Evolutionary conservation across 345 rosid genomes (phyloP).

Genomic region (Anastatica hierochuntica): DNA sequence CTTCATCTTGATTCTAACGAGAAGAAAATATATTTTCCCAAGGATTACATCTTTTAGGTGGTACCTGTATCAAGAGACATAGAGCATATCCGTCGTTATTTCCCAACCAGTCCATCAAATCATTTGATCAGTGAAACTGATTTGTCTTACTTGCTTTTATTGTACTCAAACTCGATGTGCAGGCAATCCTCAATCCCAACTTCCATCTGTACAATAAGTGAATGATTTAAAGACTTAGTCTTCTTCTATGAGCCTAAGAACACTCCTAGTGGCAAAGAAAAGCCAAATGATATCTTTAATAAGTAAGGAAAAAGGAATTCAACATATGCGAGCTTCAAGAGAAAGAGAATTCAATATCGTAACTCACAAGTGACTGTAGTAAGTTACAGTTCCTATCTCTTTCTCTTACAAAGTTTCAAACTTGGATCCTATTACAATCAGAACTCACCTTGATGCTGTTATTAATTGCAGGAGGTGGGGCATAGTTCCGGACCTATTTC

Average conservation of each 20-base stretch:
- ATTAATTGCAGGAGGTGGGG: slow-evolving; percentile 68
- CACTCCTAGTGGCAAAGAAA: neutral
- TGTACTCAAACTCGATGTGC: slow-evolving; percentile 98
- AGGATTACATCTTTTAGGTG: slow-evolving; percentile 93
- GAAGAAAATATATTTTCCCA: slow-evolving; percentile 96
- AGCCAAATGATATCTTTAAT: neutral
- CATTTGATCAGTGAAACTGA: neutral
- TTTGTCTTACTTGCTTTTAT: slow-evolving; percentile 79
- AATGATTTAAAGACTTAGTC: neutral
- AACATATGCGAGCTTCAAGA: neutral
- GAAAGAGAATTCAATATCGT: no score
- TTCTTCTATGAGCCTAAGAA: neutral
- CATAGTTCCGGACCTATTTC: slow-evolving; percentile 69
- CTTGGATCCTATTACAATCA: neutral
- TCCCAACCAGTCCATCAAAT: neutral
- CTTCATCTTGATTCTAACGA: slow-evolving; percentile 97
- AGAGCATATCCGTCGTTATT: neutral
- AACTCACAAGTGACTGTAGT: neutral
- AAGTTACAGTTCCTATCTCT: no score
- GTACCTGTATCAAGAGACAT: slow-evolving; percentile 45
- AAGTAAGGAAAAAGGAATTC: neutral
- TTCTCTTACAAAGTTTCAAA: neutral
- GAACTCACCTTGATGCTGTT: slow-evolving; percentile 83
- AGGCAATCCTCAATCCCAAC: slow-evolving; percentile 98
- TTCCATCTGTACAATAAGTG: slow-evolving; percentile 69